Evolutionary conservation across 495 filamentous ascomycete genomes (phyloP).

Genomic region (Hypoxylon crocopeplum): DNA sequence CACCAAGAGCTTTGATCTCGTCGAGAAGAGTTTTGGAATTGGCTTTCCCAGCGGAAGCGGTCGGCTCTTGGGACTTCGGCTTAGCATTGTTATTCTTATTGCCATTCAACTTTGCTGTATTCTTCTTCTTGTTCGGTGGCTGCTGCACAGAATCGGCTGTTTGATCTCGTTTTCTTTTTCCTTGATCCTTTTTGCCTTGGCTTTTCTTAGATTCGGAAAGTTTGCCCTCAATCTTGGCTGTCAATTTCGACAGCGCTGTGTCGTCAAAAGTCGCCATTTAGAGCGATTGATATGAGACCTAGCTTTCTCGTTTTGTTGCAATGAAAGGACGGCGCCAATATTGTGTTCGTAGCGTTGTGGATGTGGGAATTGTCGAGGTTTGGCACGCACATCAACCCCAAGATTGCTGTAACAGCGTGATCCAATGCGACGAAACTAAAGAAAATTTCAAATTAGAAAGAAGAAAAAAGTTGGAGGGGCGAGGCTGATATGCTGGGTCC

Average conservation of each 20-base stretch:
- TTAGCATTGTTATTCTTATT: conserved; percentile 14
- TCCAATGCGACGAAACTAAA: conserved; percentile 20
- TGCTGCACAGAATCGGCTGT: conserved; percentile 28
- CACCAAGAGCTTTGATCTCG: conserved; percentile 79
- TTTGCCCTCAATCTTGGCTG: conserved; percentile 65
- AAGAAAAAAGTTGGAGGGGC: conserved; percentile 43
- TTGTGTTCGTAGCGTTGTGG: no score
- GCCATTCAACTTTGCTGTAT: conserved; percentile 19
- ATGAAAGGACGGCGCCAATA: neutral
- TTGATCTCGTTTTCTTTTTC: conserved; percentile 41
- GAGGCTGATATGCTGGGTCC: conserved; percentile 10
- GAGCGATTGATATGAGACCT: neutral
- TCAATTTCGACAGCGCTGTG: conserved; percentile 65
- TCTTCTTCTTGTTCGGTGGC: conserved; percentile 37
- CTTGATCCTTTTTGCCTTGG: conserved; percentile 27
- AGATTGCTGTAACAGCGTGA: neutral
- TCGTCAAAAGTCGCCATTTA: conserved; percentile 62
- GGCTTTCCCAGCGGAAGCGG: conserved; percentile 43
- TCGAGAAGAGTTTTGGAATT: conserved; percentile 55
- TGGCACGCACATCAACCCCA: neutral
- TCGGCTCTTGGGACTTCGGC: conserved; percentile 41
- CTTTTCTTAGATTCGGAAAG: conserved; percentile 35
- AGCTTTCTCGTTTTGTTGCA: neutral
- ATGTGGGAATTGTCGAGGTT: neutral
- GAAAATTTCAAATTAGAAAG: conserved; percentile 25